Percentiles rank a stretch among this genome's conserved stretches.
These are phyloP conservation scores for Phaseolus coccineus DNA, from an alignment of 331 rosid genomes.

Conservation along the genomic window DNA sequence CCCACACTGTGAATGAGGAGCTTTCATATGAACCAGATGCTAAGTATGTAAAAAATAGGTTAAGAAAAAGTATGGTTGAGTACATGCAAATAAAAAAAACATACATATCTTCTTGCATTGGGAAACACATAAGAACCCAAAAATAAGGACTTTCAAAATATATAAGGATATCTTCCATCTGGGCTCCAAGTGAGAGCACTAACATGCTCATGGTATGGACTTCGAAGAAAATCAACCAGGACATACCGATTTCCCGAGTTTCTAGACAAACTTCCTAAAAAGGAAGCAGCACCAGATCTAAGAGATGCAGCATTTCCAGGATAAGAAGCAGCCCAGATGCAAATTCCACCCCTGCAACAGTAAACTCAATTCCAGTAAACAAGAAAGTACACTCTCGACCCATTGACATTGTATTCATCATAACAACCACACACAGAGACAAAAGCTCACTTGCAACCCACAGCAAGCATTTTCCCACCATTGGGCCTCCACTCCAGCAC, in stretches of 20 bases:
- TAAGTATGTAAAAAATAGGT: conserved; percentile 68
- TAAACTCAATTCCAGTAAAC: conserved; percentile 33
- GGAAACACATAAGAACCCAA: conserved; percentile 31
- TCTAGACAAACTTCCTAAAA: conserved; percentile 79
- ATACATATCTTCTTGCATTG: background rate
- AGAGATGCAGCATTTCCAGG: conserved; percentile 86
- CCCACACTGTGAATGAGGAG: conserved; percentile 92
- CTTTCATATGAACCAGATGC: conserved; percentile 93
- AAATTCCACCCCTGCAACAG: conserved; percentile 76
- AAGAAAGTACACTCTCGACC: conserved; percentile 7
- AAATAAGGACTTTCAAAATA: conserved; percentile 12
- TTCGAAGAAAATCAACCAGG: conserved; percentile 86
- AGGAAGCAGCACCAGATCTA: conserved; percentile 79
- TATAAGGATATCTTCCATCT: conserved; percentile 92
- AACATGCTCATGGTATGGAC: conserved; percentile 72
- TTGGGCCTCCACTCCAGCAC: conserved; percentile 98
- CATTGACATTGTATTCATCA: conserved; percentile 18
- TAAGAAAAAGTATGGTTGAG: conserved; percentile 54
- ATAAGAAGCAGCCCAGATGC: conserved; percentile 96
- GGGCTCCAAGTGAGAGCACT: conserved; percentile 97
- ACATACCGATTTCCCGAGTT: conserved; percentile 85
- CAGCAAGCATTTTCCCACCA: conserved; percentile 83
- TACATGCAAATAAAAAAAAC: conserved; percentile 11
- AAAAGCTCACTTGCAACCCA: conserved; percentile 90
- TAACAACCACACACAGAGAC: conserved; percentile 36